Percentiles rank a stretch among this genome's conserved stretches.
phyloP scores from a whole-genome alignment of 1,139 yeast species.

The Casaregolazyma suthepensis region DNA sequence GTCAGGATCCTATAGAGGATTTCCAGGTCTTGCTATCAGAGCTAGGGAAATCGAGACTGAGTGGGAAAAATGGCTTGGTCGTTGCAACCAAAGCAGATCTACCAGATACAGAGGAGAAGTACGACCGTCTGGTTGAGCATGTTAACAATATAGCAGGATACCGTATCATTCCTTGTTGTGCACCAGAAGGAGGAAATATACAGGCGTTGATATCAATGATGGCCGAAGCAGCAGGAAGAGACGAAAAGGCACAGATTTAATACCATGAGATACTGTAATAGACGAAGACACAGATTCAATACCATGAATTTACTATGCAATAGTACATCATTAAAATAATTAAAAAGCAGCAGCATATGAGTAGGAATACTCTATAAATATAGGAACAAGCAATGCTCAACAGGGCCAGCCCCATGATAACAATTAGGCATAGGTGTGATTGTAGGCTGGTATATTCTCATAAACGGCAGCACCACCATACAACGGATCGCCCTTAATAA shows the following conservation, averaged over 20 bases:
- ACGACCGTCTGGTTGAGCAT: constrained; percentile 22
- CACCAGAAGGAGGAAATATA: constrained; percentile 62
- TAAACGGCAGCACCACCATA: background rate
- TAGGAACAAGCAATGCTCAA: background rate
- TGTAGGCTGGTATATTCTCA: background rate
- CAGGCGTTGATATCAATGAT: constrained; percentile 63
- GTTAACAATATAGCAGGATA: constrained; percentile 37
- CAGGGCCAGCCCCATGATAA: background rate
- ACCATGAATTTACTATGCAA: background rate
- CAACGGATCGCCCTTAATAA: background rate
- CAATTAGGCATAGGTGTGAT: background rate
- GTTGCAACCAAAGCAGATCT: constrained; percentile 92
- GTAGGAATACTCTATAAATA: background rate
- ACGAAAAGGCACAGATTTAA: background rate
- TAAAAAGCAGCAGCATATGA: background rate
- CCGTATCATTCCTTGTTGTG: constrained; percentile 83
- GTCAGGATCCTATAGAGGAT: constrained; percentile 56
- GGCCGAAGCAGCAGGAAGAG: constrained; percentile 32
- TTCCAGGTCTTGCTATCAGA: constrained; percentile 57
- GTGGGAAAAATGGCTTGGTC: constrained; percentile 56
- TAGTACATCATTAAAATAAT: background rate
- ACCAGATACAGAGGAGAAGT: constrained; percentile 42
- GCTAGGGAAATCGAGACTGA: constrained; percentile 57
- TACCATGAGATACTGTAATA: no score
- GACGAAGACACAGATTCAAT: background rate